A percentile compares a stretch with the other conserved stretches of the same genome.
Conservation (phyloP, 2,329 filamentous ascomycete species). For the Talaromyces sp. region DNA sequence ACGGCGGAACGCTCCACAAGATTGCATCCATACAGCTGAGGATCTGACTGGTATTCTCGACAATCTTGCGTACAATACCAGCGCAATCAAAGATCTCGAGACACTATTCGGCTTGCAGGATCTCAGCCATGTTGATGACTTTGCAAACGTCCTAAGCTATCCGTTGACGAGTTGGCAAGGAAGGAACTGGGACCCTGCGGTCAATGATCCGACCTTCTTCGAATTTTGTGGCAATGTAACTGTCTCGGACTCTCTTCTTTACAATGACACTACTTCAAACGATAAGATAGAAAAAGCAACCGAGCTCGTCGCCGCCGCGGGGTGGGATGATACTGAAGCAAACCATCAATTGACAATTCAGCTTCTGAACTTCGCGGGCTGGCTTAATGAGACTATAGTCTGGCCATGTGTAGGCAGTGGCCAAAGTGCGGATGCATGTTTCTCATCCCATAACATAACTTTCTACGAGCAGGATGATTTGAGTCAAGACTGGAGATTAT, state of each 20-base stretch:
- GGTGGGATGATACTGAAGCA: slow-evolving; percentile 40
- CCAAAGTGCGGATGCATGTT: slow-evolving; percentile 49
- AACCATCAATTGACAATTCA: slow-evolving; percentile 40
- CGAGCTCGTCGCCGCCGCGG: slow-evolving; percentile 45
- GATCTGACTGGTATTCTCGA: slow-evolving; percentile 57
- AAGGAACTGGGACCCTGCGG: slow-evolving; percentile 56
- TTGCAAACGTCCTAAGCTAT: slow-evolving; percentile 44
- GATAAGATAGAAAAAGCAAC: slow-evolving; percentile 37
- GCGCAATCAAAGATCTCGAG: slow-evolving; percentile 47
- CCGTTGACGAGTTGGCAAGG: slow-evolving; percentile 50
- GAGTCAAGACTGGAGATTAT: slow-evolving; percentile 44
- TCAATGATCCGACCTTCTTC: slow-evolving; percentile 47
- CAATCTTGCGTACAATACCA: slow-evolving; percentile 50
- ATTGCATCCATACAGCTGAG: slow-evolving; percentile 62
- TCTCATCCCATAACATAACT: slow-evolving; percentile 44
- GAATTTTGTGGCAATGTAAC: slow-evolving; percentile 56
- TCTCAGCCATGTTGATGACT: slow-evolving; percentile 48
- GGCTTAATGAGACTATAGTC: slow-evolving; percentile 44
- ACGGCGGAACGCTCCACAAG: slow-evolving; percentile 51
- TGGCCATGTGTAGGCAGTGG: slow-evolving; percentile 32
- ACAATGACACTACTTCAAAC: slow-evolving; percentile 32
- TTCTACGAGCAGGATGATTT: slow-evolving; percentile 44
- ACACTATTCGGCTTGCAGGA: slow-evolving; percentile 21
- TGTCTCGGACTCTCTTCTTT: slow-evolving; percentile 42
- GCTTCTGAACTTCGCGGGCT: slow-evolving; percentile 55